Conservation (phyloP, 2,329 filamentous ascomycete genomes). For the Cladosporium halotolerans region DNA sequence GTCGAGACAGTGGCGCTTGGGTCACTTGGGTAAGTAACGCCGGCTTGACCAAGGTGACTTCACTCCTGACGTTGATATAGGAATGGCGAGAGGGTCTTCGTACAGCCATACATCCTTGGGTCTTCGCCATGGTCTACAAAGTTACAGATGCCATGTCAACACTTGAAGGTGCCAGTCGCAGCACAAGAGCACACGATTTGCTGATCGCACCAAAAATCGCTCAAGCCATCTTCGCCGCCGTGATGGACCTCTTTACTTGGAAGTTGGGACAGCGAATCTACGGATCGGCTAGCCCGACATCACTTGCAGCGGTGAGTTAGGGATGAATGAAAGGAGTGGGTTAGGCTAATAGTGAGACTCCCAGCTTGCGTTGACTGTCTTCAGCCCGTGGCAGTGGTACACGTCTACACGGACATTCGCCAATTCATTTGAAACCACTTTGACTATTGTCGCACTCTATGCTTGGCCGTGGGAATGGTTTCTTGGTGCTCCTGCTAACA, state of each 20-base stretch:
- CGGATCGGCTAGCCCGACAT: conserved; percentile 55
- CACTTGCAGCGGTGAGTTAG: conserved; percentile 55
- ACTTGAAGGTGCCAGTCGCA: conserved; percentile 48
- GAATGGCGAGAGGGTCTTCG: conserved; percentile 88
- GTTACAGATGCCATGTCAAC: conserved; percentile 52
- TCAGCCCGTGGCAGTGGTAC: conserved; percentile 95
- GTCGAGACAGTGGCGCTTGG: conserved; percentile 71
- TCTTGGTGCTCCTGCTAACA: conserved; percentile 5
- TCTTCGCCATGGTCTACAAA: conserved; percentile 75
- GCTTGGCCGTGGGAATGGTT: conserved; percentile 74
- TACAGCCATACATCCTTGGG: conserved; percentile 81
- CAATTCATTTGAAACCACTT: conserved; percentile 84
- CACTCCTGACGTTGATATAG: conserved; percentile 42
- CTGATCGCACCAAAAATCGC: conserved; percentile 65
- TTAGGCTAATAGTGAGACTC: conserved; percentile 6
- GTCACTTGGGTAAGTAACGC: conserved; percentile 73
- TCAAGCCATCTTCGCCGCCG: conserved; percentile 71
- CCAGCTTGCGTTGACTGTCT: conserved; percentile 63
- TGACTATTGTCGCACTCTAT: conserved; percentile 73
- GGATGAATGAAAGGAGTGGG: background rate
- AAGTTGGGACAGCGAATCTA: conserved; percentile 69
- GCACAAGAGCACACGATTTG: conserved; percentile 59
- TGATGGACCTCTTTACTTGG: conserved; percentile 84
- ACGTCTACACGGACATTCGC: conserved; percentile 89
- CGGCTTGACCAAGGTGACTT: background rate